Base-by-base conservation (phyloP, 2,329 filamentous ascomycete genomes). In the Xylaria sp. region DNA sequence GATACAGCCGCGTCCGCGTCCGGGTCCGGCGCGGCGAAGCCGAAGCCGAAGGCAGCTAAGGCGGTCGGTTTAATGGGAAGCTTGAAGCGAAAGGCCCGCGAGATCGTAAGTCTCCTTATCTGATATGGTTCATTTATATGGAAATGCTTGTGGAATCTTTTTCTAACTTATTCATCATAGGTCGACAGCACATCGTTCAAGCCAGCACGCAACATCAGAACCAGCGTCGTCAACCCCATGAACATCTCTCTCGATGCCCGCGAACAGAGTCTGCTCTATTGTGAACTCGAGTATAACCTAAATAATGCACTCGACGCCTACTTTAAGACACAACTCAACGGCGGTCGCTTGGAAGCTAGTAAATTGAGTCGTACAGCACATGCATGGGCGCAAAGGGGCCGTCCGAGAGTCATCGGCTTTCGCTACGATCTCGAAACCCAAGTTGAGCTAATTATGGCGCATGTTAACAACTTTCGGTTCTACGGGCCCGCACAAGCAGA, bases 351-450 rank as follows among this genome's bases (percentile, higher is more conserved):
- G 4, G 76, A 82, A 5, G 74, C 80, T 0, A 78, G 80, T 65
- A 82, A 83, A 68, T 78, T 84, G 61, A 82, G 82, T 66, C 80
- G 78, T 61, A 73, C 85, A 7, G 77, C 79, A 2, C 83, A 86
- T 52, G 71, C 68, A 4, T 87, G 84, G 85, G 73, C 76, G 23
- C 75, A 79, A 43, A 79, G 81, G 64, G 84, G 84, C 38, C 83
- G 82, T 0, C 83, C 84, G 5, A 80, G 78, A 57, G 84, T 87
- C 8, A 73, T 84, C 21, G 81, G 82, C 11, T 87, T 86, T 71
- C 82, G 83, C 17, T 87, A 85, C 70, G 84, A 87, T 62, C 71
- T 87, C 2, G 84, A 87, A 74, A 86, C 84, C 0, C 85, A 87
- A 73, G 69, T 87, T n/a, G 82, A 85, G 10, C 78, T 87, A 10